Evolutionary conservation across 495 filamentous ascomycete species (phyloP), one percentile per base, ranked within the genome.

Genomic region (Neurospora intermedia): DNA sequence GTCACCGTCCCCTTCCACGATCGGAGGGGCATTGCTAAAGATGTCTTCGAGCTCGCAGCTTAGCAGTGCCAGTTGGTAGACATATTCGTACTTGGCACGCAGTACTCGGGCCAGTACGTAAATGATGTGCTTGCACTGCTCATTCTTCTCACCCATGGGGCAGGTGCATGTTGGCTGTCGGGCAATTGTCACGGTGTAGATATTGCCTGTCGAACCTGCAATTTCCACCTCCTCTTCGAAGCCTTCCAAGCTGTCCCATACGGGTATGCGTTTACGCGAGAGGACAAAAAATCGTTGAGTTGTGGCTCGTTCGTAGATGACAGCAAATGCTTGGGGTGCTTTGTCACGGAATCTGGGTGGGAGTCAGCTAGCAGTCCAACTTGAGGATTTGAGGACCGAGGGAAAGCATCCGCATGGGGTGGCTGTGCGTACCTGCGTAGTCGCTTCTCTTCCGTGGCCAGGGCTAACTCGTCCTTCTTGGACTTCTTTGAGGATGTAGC

Each of bases 41-140:
- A 92, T 88, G 39, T 87, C 84, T 18, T 81, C 82, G 20, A 94
- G 85, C 80, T 96, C 92, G 11, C 83, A 81, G 16, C 86, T 85
- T 35, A 93, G 80, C 70, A 94, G 87, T 0, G 91, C 91, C 6
- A 93, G 85, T 79, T 96, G 93, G 75, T 94, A 96, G 45, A 89
- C 85, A 9, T 92, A 83, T 43, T 92, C 77, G 23, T 76, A 77
- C 4, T 87, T 88, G 4, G 88, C 91, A 75, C 88, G 91, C 54
- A 94, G 85, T 15, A 90, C 90, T 18, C 88, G 86, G 9, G 87
- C 81, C 48, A 94, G 81, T 54, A 92, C 89, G 86, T 88, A 76
- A 23, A 78, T 18, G 72, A 78, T 23, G 59, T 87, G 85, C 78
- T 95, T 95, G 86, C 92, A 95, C 74, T 93, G 90, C 72, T 91